Percentiles rank a stretch among this genome's conserved stretches.
phyloP scores from a whole-genome alignment of 2,329 filamentous ascomycete genomes.

The Xylariaceae sp. region DNA sequence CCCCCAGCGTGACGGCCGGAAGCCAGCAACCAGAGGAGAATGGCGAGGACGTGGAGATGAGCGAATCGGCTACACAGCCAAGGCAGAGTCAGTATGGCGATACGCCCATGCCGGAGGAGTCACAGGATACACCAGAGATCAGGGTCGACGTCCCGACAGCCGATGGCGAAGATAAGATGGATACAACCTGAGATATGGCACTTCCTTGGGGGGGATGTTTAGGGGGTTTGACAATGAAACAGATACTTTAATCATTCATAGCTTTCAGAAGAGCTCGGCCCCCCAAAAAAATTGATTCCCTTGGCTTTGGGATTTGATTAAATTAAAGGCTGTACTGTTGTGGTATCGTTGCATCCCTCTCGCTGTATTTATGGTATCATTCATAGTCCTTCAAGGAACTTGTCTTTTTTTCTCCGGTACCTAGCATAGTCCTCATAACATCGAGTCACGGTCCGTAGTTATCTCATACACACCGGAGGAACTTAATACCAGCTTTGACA shows the following conservation, averaged over 20 bases:
- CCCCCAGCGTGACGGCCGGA: constrained; percentile 27
- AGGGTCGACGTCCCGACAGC: constrained; percentile 45
- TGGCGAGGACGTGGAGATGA: constrained; percentile 33
- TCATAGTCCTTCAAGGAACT: not conserved
- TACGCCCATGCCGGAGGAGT: constrained; percentile 31
- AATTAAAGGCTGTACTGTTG: not conserved
- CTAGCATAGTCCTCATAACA: not conserved
- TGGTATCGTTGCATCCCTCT: constrained; percentile 1
- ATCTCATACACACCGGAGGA: not conserved
- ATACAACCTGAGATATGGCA: constrained; percentile 41
- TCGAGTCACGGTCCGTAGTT: no score
- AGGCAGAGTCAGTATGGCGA: constrained; percentile 26
- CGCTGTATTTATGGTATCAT: constrained; percentile 15
- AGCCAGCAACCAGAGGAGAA: constrained; percentile 36
- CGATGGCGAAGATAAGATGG: constrained; percentile 57
- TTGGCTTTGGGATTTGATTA: not conserved
- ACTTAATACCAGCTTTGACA: not conserved
- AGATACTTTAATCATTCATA: constrained; percentile 23
- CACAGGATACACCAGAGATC: constrained; percentile 37
- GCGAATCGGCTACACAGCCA: constrained; percentile 33
- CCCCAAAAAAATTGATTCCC: not conserved
- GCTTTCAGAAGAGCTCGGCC: constrained; percentile 11
- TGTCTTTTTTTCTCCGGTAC: not conserved
- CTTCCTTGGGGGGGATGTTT: no score
- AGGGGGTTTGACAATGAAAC: constrained; percentile 8